Conservation (phyloP, 805 yeast genomes). For the Kodamaea nitidulidarum region DNA sequence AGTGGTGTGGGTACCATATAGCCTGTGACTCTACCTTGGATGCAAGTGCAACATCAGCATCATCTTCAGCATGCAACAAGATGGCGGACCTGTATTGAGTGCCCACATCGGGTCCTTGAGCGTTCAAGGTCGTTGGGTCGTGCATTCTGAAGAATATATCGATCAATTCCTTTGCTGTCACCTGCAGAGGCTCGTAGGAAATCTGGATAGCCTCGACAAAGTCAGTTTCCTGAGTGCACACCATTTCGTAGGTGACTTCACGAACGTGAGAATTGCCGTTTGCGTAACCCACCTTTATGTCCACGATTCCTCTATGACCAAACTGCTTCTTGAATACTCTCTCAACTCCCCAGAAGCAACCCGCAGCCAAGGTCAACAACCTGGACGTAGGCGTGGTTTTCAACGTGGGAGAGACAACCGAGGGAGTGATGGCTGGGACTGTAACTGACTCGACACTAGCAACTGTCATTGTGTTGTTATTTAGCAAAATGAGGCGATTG, state of each 20-base stretch:
- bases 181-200: slow-evolving; percentile 68
- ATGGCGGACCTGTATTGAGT: slow-evolving; percentile 88
- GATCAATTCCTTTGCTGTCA: slow-evolving; percentile 57
- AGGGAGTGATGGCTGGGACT: background rate
- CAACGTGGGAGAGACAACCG: slow-evolving; percentile 29
- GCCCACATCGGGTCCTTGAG: slow-evolving; percentile 87
- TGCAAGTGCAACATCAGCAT: slow-evolving; percentile 40
- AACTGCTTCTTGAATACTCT: slow-evolving; percentile 73
- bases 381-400: slow-evolving; percentile 32
- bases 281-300: slow-evolving; percentile 84
- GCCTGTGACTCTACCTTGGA: slow-evolving; percentile 57
- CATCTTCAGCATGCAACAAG: slow-evolving; percentile 56
- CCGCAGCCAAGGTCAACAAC: slow-evolving; percentile 46
- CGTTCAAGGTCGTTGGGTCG: slow-evolving; percentile 82
- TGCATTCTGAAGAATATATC: slow-evolving; percentile 89
- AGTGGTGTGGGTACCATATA: slow-evolving; percentile 68
- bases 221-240: slow-evolving; percentile 72
- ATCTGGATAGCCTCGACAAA: slow-evolving; percentile 82
- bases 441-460: background rate
- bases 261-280: slow-evolving; percentile 63
- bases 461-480: slow-evolving; percentile 5
- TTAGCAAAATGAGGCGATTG: background rate
- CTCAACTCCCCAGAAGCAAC: slow-evolving; percentile 90
- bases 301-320: slow-evolving; percentile 60
- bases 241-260: slow-evolving; percentile 52